Percentiles rank a stretch among this genome's conserved stretches.
Conservation (phyloP, 331 rosid species). For the Telfairia occidentalis region DNA sequence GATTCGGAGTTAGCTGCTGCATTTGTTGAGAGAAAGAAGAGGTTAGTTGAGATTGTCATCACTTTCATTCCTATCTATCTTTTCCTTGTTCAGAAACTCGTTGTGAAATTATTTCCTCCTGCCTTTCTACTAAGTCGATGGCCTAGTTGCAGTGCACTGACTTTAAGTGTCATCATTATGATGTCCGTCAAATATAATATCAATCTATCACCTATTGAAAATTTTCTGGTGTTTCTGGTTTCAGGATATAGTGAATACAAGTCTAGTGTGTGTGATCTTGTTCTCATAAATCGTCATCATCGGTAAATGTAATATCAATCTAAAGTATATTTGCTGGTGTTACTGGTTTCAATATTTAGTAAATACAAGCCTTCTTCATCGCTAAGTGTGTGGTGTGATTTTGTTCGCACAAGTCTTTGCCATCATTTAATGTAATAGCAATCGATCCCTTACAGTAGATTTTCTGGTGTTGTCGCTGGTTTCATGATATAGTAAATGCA, state of each 20-base stretch:
- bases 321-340: not conserved
- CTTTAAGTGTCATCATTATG: not conserved
- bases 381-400: not conserved
- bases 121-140: not conserved
- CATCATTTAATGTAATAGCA: not conserved
- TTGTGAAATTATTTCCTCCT: not conserved
- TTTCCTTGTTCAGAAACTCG: not conserved
- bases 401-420: not conserved
- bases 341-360: not conserved
- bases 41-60: slow-evolving; percentile 28
- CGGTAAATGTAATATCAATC: not conserved
- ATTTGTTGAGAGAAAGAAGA: slow-evolving; percentile 45
- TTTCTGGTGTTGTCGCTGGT: not conserved
- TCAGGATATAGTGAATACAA: not conserved
- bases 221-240: not conserved
- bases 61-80: not conserved
- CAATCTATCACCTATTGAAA: not conserved
- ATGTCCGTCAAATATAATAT: not conserved
- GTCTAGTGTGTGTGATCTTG: not conserved
- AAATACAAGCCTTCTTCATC: not conserved
- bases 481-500: not conserved
- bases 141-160: not conserved
- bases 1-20: slow-evolving; percentile 63
- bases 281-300: not conserved
- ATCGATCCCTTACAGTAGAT: not conserved